Base-by-base conservation (phyloP, 2,329 filamentous ascomycete species). In the Colletotrichum sublineola region DNA sequence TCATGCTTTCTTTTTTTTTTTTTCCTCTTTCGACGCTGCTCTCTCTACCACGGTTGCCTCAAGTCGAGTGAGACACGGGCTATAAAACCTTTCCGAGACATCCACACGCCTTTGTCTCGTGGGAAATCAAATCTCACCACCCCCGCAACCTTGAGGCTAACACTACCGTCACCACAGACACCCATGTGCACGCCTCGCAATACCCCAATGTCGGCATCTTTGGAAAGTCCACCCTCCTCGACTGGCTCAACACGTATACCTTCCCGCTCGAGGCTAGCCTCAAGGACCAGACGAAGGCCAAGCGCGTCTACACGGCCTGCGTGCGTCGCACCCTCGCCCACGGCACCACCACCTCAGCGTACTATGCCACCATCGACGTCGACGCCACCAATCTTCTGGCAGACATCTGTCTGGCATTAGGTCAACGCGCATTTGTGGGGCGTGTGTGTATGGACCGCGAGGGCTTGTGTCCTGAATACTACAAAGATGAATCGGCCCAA, bases 141-240 rank as follows among this genome's bases (percentile, higher is more conserved):
- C 53, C 58, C 33, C 36, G 29, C 50, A 15, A 8, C 38, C 14
- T 61, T 14, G 38, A 31, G 9, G 42, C 53, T 63, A 62, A 70
- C 68, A 6, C 8, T 38, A 55, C 38, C 44, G 29, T n/a, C 20
- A 36, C 31, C 7, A 15, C 74, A 96, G 96, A 99, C 81, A 97
- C 96, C 0, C 96, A 99, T 81, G 93, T 97, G 70, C 96, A 99
- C 80, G 96, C 96, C 11, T 90, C 95, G 0, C 96, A 99, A 84
- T 98, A 97, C 78, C 95, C 96, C 70, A 99, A 99, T 79, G 90
- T 91, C 1, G 96, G 96, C 71, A 92, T 99, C 75, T 98, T 98
- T 80, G 96, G 96, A 78, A 96, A 95, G 75, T 92, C 94, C 0
- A 98, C 96, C 0, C 91, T 99, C 42, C 89, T 99, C 18, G 93